Percentiles rank a stretch among this genome's conserved stretches.
phyloP scores from a whole-genome alignment of 176 grass and related monocot species.

The Avena sativa region DNA sequence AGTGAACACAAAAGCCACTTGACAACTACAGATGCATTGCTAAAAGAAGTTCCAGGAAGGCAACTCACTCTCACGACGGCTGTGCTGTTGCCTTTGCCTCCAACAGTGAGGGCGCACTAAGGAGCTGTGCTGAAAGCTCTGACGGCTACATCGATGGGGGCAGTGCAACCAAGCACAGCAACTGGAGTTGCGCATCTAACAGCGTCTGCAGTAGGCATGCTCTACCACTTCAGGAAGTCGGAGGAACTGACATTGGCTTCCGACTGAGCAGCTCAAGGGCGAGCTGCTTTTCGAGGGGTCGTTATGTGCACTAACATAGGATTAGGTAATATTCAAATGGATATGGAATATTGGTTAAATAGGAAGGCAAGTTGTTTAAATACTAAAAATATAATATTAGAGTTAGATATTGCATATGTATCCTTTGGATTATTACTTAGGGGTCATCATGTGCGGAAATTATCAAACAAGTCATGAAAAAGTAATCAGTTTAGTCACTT shows the following conservation, averaged over 20 bases:
- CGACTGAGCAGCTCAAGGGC: neutral
- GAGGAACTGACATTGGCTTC: neutral
- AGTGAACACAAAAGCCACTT: constrained; percentile 7
- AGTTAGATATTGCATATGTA: neutral
- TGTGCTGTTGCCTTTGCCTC: neutral
- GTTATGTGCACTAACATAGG: neutral
- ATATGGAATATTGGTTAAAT: neutral
- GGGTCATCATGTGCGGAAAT: neutral
- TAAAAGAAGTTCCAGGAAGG: constrained; percentile 23
- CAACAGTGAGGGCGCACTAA: neutral
- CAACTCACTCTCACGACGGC: neutral
- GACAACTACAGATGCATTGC: constrained; percentile 1
- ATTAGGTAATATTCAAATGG: neutral
- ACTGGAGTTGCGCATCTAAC: neutral
- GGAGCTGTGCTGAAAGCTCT: neutral
- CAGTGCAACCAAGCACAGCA: neutral
- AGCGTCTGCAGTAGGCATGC: neutral
- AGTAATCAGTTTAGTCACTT: neutral
- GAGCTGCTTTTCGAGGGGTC: neutral
- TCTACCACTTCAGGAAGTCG: neutral
- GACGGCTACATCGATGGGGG: neutral
- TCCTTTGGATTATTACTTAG: neutral
- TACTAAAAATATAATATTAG: neutral
- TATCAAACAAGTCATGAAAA: neutral
- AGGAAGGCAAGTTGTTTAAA: neutral